Percentiles rank a stretch among this genome's conserved stretches.
Conservation (phyloP, 2,329 filamentous ascomycete species). For the Elsinoe ampelina region DNA sequence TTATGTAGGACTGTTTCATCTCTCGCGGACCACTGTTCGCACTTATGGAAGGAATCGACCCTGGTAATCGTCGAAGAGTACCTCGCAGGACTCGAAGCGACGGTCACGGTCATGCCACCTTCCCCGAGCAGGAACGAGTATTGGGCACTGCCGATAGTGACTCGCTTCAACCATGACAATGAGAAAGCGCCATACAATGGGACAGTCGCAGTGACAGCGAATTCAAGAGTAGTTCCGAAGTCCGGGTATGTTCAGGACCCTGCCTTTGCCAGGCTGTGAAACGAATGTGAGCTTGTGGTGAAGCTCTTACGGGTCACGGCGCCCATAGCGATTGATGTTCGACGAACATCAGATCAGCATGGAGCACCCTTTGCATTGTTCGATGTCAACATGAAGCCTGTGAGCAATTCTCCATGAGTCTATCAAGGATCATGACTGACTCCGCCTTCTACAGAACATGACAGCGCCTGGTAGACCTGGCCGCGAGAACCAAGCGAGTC, state of each 20-base stretch:
- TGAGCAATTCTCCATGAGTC: conserved; percentile 22
- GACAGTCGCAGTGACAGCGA: conserved; percentile 38
- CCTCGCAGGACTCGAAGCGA: conserved; percentile 41
- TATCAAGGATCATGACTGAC: neutral
- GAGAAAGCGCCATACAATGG: conserved; percentile 44
- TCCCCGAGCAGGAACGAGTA: conserved; percentile 27
- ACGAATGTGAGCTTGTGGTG: conserved; percentile 35
- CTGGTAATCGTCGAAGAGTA: conserved; percentile 41
- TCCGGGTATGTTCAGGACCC: conserved; percentile 27
- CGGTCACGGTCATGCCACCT: conserved; percentile 45
- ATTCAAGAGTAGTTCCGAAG: conserved; percentile 34
- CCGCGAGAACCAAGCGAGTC: conserved; percentile 40
- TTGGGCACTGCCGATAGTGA: conserved; percentile 38
- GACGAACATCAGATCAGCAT: conserved; percentile 27
- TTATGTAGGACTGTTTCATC: conserved; percentile 31
- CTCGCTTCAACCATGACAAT: conserved; percentile 39
- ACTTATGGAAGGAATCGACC: conserved; percentile 30
- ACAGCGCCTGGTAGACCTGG: conserved; percentile 41
- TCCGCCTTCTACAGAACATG: conserved; percentile 31
- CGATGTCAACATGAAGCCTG: conserved; percentile 46
- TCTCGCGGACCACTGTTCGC: conserved; percentile 27
- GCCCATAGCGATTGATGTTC: conserved; percentile 40
- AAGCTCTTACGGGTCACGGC: conserved; percentile 33
- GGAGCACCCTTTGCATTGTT: conserved; percentile 38
- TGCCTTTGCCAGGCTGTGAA: conserved; percentile 26